Evolutionary conservation across 2,329 filamentous ascomycete genomes (phyloP), one percentile per base, ranked within the genome.

Genomic region (Pseudopithomyces maydicus): DNA sequence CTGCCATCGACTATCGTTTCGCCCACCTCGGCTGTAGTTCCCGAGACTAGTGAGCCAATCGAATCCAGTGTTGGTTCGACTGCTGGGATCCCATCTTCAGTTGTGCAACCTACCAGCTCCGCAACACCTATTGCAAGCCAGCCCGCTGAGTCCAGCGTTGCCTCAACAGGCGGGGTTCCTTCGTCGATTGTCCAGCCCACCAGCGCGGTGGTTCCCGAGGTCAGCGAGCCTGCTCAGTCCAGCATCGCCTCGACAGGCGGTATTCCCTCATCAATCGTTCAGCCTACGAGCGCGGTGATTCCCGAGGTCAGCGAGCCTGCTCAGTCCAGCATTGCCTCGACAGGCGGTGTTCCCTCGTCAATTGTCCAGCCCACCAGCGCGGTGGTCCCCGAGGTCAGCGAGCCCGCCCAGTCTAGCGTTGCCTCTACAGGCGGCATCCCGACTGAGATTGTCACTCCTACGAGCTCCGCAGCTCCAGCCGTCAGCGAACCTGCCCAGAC

Each of bases 311-410:
- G 15, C 22, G 22, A 17, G 20, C 35, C 47, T 41, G 23, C 39
- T 23, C 38, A 32, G 36, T 36, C 49, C 39, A 41, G 29, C 36
- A 53, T 48, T 32, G 50, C 29, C 7, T 53, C 52, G n/a, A 51
- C 57, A 17, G 52, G 54, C 17, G 54, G 54, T 11, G 17, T 59
- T 23, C 66, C 64, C 4, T 42, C 55, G 10, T 43, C 62, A 12
- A 58, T 65, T 20, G 38, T 67, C 8, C 38, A 48, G 33, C 66
- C 66, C 7, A 62, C 62, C n/a, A 22, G 38, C 53, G 7, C 57
- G 58, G 49, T 6, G 19, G 19, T 10, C 5, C 38, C 38, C 4
- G n/a, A 17, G 5, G 7, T 10, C 6, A 41, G 38, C n/a, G 38
- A 41, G 4, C 38, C 38, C n/a, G 38, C 17, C 3, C 15, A 4